Base-by-base conservation (phyloP, 305 asterid species). In the Fraxinus albicans region DNA sequence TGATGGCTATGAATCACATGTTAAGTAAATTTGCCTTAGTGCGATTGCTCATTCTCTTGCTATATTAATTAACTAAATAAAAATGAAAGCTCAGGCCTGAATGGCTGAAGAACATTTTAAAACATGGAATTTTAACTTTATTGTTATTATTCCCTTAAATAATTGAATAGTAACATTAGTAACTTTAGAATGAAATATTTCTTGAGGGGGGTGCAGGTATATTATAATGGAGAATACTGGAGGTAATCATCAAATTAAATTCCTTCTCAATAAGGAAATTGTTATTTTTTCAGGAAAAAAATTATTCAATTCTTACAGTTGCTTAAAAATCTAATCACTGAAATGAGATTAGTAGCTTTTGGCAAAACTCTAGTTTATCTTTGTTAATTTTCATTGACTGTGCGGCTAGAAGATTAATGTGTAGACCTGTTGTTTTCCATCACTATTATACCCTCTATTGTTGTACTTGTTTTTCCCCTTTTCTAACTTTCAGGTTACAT, bases 401-500 rank as follows among this genome's bases (percentile, higher is more conserved):
- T 29, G 33, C 33, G 2, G 33, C 33, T 29, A 29, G 33, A 29
- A 29, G 33, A 29, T 29, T 29, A 87, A 92, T 97, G 99, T 95
- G 81, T 19, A 77, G 19, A 31, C 78, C 34, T 23, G 67, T 78
- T 73, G 40, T 65, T 42, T 38, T 38, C 17, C 73, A 36, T 78
- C n/a, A 81, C 65, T 79, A 73, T 33, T 50, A 36, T 33, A 33
- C 67, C 27, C 63, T 9, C 77, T 47, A 75, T 65, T 25, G 13
- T 7, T 72, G 10, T 74, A 63, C 69, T 85, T 81, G 77, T 76
- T 80, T 80, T 47, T 84, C 8, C 2, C 15, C 36, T 73, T 25
- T 75, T 80, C 44, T 87, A 65, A 23, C 80, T 82, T 80, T 81
- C 95, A 95, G 99, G 87, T 75, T 79, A 36, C 86, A 47, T 87